phyloP scores from a whole-genome alignment of 176 grass and related monocot species.

The Panicum miliaceum region DNA sequence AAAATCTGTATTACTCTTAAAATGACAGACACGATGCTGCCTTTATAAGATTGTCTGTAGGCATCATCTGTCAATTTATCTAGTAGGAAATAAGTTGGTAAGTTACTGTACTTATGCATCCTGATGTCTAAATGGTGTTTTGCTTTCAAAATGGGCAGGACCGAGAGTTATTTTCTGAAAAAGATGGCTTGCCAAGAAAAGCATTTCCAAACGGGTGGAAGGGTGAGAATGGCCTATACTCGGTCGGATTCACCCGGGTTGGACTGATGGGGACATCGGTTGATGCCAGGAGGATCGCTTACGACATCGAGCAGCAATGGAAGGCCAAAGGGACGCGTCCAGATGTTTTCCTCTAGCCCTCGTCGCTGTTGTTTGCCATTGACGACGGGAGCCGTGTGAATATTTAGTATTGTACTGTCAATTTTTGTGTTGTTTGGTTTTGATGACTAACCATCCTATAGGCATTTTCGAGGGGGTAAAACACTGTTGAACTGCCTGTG shows the following conservation, averaged over 20 bases:
- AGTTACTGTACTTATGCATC: background rate
- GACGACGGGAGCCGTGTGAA: constrained; percentile 31
- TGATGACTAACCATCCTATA: constrained; percentile 57
- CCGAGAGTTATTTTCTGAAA: constrained; percentile 76
- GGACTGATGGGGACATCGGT: constrained; percentile 81
- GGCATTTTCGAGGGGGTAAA: constrained; percentile 29
- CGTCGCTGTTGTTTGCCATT: background rate
- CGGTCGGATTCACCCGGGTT: constrained; percentile 73
- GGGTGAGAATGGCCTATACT: constrained; percentile 76
- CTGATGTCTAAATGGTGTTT: constrained; percentile 29
- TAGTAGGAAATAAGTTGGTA: background rate
- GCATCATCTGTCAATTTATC: background rate
- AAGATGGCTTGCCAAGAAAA: constrained; percentile 85
- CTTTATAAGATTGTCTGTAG: background rate
- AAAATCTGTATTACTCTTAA: background rate
- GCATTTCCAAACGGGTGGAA: constrained; percentile 88
- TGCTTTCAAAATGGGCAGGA: constrained; percentile 57
- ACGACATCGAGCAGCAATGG: constrained; percentile 77
- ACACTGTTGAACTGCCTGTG: constrained; percentile 36
- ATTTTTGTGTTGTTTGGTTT: constrained; percentile 14
- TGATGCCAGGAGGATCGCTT: constrained; percentile 71
- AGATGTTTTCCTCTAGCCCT: constrained; percentile 25
- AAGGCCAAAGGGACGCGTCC: constrained; percentile 29
- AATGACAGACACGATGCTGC: background rate
- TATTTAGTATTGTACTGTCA: constrained; percentile 50